These are phyloP conservation scores for Xylariales sp. DNA, from an alignment of 2,329 filamentous ascomycete genomes.

Conservation along the genomic window DNA sequence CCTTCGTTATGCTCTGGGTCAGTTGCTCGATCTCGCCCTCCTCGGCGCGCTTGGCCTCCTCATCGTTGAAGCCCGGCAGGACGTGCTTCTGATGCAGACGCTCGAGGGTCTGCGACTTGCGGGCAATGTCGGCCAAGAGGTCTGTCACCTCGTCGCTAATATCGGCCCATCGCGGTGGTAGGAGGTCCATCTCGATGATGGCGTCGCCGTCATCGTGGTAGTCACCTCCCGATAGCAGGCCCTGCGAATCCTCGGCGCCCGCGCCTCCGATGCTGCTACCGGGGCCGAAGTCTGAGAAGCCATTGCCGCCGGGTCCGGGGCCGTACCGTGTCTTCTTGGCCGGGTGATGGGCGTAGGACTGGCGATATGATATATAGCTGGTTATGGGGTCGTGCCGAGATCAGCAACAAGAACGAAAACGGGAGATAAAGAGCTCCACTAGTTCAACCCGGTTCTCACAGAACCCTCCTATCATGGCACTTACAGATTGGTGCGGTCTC, in stretches of 20 bases:
- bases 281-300: constrained; percentile 70
- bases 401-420: constrained; percentile 26
- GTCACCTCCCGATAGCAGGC: constrained; percentile 83
- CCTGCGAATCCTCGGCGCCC: constrained; percentile 69
- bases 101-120: constrained; percentile 85
- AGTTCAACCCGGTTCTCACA: background rate
- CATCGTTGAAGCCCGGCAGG: constrained; percentile 94
- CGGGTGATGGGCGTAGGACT: constrained; percentile 96
- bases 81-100: constrained; percentile 97
- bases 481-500: constrained; percentile 98
- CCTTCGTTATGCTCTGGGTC: constrained; percentile 88
- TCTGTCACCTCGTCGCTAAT: constrained; percentile 94
- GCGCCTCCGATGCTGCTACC: constrained; percentile 62
- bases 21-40: constrained; percentile 90
- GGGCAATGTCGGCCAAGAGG: constrained; percentile 80
- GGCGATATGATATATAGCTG: constrained; percentile 98
- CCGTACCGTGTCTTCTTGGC: constrained; percentile 82
- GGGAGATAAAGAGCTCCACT: background rate
- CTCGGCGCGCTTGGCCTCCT: constrained; percentile 86
- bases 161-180: constrained; percentile 96
- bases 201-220: constrained; percentile 91
- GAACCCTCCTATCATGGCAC: constrained; percentile 50
- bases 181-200: constrained; percentile 97
- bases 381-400: constrained; percentile 40
- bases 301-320: constrained; percentile 63